Percentiles rank a stretch among this genome's conserved stretches.
These are phyloP conservation scores for Penicillium sp. DNA, from an alignment of 2,329 filamentous ascomycete species.

Conservation along the genomic window DNA sequence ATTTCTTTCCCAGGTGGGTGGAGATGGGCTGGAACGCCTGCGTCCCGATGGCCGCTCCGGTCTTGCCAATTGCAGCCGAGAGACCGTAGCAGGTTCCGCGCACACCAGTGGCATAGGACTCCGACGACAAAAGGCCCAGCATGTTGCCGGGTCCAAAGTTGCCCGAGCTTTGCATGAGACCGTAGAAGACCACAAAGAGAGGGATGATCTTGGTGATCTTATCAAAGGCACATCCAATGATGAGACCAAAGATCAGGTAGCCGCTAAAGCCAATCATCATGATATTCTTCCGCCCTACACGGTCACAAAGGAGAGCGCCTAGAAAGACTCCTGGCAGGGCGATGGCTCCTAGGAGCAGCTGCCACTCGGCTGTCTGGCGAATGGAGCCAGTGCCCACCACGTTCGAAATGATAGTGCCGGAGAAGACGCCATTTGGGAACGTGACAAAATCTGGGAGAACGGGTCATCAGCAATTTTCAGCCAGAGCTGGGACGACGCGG, in stretches of 20 bases:
- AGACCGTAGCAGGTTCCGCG: slow-evolving; percentile 48
- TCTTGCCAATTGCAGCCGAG: slow-evolving; percentile 48
- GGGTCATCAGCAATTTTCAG: background rate
- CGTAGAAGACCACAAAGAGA: slow-evolving; percentile 49
- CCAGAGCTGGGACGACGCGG: background rate
- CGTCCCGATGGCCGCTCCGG: slow-evolving; percentile 48
- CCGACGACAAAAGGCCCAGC: slow-evolving; percentile 47
- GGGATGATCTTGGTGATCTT: slow-evolving; percentile 46
- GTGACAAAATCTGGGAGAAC: slow-evolving; percentile 33
- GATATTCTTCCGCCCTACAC: slow-evolving; percentile 45
- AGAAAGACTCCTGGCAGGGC: slow-evolving; percentile 47
- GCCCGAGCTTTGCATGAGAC: slow-evolving; percentile 46
- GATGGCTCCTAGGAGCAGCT: slow-evolving; percentile 38
- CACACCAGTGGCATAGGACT: slow-evolving; percentile 49
- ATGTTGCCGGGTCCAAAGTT: slow-evolving; percentile 49
- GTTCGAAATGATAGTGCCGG: slow-evolving; percentile 40
- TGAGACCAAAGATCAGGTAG: slow-evolving; percentile 48
- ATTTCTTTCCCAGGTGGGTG: slow-evolving; percentile 42
- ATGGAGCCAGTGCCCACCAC: slow-evolving; percentile 37
- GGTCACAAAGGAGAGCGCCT: slow-evolving; percentile 45
- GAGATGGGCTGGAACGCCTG: slow-evolving; percentile 48
- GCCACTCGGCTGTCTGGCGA: slow-evolving; percentile 44
- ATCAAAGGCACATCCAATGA: slow-evolving; percentile 47
- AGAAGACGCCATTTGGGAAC: slow-evolving; percentile 46
- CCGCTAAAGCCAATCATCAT: slow-evolving; percentile 49